These are phyloP conservation scores for Teunomyces barrocoloradensis DNA, from an alignment of 805 yeast genomes.

Conservation along the genomic window DNA sequence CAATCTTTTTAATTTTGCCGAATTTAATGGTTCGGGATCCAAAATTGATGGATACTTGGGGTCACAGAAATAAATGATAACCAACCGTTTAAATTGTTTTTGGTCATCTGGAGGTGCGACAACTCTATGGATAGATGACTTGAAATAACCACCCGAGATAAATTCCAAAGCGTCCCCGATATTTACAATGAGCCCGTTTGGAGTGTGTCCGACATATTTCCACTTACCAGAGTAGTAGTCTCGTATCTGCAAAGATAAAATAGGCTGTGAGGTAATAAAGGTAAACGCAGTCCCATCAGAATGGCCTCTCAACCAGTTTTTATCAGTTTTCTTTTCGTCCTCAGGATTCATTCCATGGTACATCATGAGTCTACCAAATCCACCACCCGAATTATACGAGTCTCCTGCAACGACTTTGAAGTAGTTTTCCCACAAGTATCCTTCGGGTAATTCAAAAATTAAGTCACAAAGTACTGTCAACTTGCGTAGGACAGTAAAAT, in stretches of 20 bases:
- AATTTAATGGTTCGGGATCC: conserved; percentile 14
- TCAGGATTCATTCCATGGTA: conserved; percentile 24
- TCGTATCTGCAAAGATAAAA: conserved; percentile 27
- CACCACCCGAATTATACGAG: conserved; percentile 23
- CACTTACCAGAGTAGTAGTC: conserved; percentile 29
- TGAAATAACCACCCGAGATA: conserved; percentile 26
- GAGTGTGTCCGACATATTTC: conserved; percentile 30
- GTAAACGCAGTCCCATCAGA: conserved; percentile 31
- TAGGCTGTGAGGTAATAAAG: conserved; percentile 31
- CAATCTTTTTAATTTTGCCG: conserved; percentile 9
- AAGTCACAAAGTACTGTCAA: conserved; percentile 24
- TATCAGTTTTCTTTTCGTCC: conserved; percentile 23
- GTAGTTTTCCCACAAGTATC: conserved; percentile 26
- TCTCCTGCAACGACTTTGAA: conserved; percentile 23
- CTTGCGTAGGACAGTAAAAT: conserved; percentile 20
- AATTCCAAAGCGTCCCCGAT: conserved; percentile 32
- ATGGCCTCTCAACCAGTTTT: conserved; percentile 30
- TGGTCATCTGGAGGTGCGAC: conserved; percentile 15
- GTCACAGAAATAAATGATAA: conserved; percentile 14
- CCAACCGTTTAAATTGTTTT: conserved; percentile 12
- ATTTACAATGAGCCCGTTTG: conserved; percentile 28
- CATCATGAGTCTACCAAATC: conserved; percentile 30
- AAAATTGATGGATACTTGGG: conserved; percentile 13
- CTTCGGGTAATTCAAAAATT: conserved; percentile 28
- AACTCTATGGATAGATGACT: conserved; percentile 15